These are phyloP conservation scores for Obelidium mucronatum DNA, from an alignment of 192 early-diverging fungal genomes.

Conservation along the genomic window DNA sequence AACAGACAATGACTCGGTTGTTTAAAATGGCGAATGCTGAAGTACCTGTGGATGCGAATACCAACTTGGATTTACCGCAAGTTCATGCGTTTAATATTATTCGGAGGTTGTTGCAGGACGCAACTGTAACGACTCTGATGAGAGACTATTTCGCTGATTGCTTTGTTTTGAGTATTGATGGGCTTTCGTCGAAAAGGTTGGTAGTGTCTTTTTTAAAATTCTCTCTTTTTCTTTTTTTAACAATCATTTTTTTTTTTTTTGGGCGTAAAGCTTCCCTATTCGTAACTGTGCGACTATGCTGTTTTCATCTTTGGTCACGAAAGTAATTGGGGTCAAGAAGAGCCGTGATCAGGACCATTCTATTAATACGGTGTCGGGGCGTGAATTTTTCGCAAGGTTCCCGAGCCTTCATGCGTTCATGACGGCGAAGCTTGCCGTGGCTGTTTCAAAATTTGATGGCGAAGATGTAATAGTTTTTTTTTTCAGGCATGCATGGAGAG, in stretches of 20 bases:
- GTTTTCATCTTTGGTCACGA: slow-evolving; percentile 83
- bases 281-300: slow-evolving; percentile 94
- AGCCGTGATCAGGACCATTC: slow-evolving; percentile 73
- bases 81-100: slow-evolving; percentile 94
- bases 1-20: slow-evolving; percentile 71
- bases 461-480: slow-evolving; percentile 25
- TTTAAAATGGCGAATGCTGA: slow-evolving; percentile 65
- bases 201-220: no score
- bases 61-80: slow-evolving; percentile 83
- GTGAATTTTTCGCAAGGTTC: slow-evolving; percentile 91
- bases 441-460: slow-evolving; percentile 65
- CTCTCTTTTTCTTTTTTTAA: not conserved
- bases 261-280: slow-evolving; percentile 77
- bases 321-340: slow-evolving; percentile 85
- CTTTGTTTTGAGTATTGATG: slow-evolving; percentile 78
- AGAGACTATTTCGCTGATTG: slow-evolving; percentile 79
- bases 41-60: slow-evolving; percentile 57
- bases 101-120: slow-evolving; percentile 80
- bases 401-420: slow-evolving; percentile 82
- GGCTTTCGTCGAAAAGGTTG: slow-evolving; percentile 70
- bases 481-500: no score
- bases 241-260: not conserved
- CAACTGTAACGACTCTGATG: slow-evolving; percentile 75
- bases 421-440: slow-evolving; percentile 73
- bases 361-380: slow-evolving; percentile 79